A percentile compares a stretch with the other conserved stretches of the same genome.
phyloP scores from a whole-genome alignment of 331 rosid species.

The Rhamnella rubrinervis region DNA sequence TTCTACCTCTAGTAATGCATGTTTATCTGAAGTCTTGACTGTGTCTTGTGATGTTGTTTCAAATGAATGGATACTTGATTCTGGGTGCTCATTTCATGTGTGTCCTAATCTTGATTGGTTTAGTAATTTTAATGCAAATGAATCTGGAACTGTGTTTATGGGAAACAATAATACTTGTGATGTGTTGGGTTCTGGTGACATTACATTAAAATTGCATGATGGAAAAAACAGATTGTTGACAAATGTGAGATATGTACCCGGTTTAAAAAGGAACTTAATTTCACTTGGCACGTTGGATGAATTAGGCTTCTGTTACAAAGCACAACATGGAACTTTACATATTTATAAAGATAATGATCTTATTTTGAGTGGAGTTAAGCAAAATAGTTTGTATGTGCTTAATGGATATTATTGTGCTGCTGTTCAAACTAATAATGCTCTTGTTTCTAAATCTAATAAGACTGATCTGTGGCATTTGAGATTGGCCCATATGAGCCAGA shows the following conservation, averaged over 20 bases:
- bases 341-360: too few species aligned
- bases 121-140: too few species aligned
- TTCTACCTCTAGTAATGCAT: background rate
- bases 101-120: background rate
- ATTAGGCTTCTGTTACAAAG: background rate
- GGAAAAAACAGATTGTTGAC: too few species aligned
- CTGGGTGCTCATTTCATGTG: background rate
- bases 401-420: background rate
- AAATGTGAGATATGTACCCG: too few species aligned
- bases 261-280: too few species aligned
- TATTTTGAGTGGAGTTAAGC: background rate
- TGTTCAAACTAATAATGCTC: too few species aligned
- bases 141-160: background rate
- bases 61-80: too few species aligned
- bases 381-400: background rate
- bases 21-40: too few species aligned
- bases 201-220: too few species aligned
- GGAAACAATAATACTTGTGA: too few species aligned
- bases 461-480: background rate
- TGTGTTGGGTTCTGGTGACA: background rate
- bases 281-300: background rate
- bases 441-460: too few species aligned
- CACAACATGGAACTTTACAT: background rate
- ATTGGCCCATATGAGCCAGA: background rate
- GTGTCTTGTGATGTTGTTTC: too few species aligned